These are phyloP conservation scores for Canariomyces notabilis DNA, from an alignment of 2,329 filamentous ascomycete species.

Conservation along the genomic window DNA sequence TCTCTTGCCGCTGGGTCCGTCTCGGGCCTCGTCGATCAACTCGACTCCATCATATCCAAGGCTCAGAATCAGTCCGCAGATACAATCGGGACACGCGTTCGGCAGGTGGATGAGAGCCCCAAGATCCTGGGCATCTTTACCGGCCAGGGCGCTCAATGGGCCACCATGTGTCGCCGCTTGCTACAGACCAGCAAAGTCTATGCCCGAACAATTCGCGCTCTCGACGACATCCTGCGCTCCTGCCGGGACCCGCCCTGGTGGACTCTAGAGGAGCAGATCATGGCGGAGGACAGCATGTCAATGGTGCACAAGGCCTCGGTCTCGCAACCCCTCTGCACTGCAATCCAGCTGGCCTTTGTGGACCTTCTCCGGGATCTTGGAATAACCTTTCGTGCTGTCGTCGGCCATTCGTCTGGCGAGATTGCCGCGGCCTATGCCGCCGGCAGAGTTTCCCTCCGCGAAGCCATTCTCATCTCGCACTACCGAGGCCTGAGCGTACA, in stretches of 20 bases:
- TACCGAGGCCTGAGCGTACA: constrained; percentile 35
- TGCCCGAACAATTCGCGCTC: constrained; percentile 29
- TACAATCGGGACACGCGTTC: constrained; percentile 24
- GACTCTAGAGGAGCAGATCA: constrained; percentile 33
- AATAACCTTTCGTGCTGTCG: constrained; percentile 29
- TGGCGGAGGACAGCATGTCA: constrained; percentile 26
- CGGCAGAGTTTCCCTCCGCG: constrained; percentile 30
- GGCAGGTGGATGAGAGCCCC: constrained; percentile 15
- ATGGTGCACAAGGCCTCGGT: constrained; percentile 35
- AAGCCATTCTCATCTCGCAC: constrained; percentile 38
- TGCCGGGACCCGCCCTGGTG: constrained; percentile 27
- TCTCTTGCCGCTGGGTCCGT: constrained; percentile 26
- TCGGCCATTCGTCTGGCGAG: constrained; percentile 41
- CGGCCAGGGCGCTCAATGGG: constrained; percentile 43
- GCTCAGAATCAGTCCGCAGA: not conserved
- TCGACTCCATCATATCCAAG: constrained; percentile 26
- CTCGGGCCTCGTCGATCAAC: constrained; percentile 20
- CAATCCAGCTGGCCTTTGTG: constrained; percentile 44
- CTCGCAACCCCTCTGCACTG: constrained; percentile 49
- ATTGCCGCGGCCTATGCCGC: constrained; percentile 41
- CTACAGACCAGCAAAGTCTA: constrained; percentile 30
- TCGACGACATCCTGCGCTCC: constrained; percentile 30
- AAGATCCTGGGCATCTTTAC: constrained; percentile 36
- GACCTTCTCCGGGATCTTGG: constrained; percentile 28
- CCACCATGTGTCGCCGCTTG: constrained; percentile 35